Percentiles rank a stretch among this genome's conserved stretches.
These are phyloP conservation scores for Allomyces macrogynus DNA, from an alignment of 192 early-diverging fungal species.

Conservation along the genomic window DNA sequence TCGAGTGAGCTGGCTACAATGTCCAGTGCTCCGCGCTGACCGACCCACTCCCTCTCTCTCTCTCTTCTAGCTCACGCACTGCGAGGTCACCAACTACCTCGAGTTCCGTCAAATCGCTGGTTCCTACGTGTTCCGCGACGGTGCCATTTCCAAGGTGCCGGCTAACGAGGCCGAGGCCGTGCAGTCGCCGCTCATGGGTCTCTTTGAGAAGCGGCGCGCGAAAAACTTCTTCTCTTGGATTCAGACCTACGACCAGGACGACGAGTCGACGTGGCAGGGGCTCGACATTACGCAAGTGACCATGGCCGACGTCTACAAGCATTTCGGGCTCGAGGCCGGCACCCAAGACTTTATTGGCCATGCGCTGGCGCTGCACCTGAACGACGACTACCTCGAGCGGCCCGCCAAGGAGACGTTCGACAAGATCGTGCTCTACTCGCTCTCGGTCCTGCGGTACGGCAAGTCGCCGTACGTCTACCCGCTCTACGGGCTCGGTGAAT, in stretches of 20 bases:
- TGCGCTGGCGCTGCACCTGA: slow-evolving; percentile 82
- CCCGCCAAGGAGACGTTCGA: slow-evolving; percentile 73
- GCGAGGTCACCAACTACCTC: slow-evolving; percentile 92
- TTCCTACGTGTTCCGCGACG: slow-evolving; percentile 77
- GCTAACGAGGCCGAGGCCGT: slow-evolving; percentile 71
- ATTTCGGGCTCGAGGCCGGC: slow-evolving; percentile 74
- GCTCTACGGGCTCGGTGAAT: slow-evolving; percentile 87
- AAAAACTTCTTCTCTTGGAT: slow-evolving; percentile 93
- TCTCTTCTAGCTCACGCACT: slow-evolving; percentile 59
- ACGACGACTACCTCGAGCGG: slow-evolving; percentile 54
- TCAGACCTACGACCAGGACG: slow-evolving; percentile 69
- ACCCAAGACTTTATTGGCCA: slow-evolving; percentile 98
- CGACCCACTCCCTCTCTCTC: too few species aligned
- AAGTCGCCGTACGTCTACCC: slow-evolving; percentile 98
- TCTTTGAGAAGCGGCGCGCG: slow-evolving; percentile 82
- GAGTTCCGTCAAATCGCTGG: slow-evolving; percentile 92
- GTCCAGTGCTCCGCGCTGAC: too few species aligned
- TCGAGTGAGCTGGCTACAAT: too few species aligned
- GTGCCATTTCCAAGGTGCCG: slow-evolving; percentile 86
- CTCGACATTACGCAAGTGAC: slow-evolving; percentile 51
- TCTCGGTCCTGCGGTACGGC: slow-evolving; percentile 76
- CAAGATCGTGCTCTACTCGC: slow-evolving; percentile 78
- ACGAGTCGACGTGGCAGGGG: slow-evolving; percentile 63
- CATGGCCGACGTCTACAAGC: slow-evolving; percentile 67
- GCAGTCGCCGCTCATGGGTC: slow-evolving; percentile 62